A percentile compares a stretch with the other conserved stretches of the same genome.
Conservation (phyloP, 2,329 filamentous ascomycete species). For the Fusarium siculi region DNA sequence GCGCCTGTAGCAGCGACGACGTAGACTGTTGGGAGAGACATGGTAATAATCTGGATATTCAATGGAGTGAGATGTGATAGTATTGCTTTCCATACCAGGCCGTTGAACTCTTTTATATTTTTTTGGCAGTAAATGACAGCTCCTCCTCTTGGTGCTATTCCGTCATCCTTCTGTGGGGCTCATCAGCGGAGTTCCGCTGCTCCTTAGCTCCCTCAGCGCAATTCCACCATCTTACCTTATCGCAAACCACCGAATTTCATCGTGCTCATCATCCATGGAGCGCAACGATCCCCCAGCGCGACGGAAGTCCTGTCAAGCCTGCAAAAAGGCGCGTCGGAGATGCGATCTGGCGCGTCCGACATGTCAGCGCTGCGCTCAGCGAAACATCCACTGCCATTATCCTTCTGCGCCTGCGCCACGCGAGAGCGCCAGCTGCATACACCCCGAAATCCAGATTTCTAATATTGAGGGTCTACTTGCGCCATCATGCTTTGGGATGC, state of each 20-base stretch:
- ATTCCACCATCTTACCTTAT: background rate
- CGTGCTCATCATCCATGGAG: background rate
- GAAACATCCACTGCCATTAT: constrained; percentile 1
- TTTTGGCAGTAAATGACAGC: fast-evolving
- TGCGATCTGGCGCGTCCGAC: background rate
- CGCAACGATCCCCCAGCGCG: background rate
- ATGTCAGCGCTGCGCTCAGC: background rate
- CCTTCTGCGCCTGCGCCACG: background rate
- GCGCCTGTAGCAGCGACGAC: constrained; percentile 2
- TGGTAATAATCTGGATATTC: fast-evolving
- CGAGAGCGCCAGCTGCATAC: background rate
- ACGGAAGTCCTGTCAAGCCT: constrained; percentile 5
- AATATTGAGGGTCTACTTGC: fast-evolving
- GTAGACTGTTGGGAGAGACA: background rate
- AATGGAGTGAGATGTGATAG: fast-evolving
- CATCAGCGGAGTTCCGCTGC: background rate
- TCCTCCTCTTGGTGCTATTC: background rate
- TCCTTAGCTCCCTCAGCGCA: background rate
- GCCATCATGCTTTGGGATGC: background rate
- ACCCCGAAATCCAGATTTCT: fast-evolving
- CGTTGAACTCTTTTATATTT: background rate
- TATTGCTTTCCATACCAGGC: fast-evolving
- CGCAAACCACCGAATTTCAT: background rate
- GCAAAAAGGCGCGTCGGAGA: background rate
- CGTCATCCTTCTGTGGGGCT: background rate